Base-by-base conservation (phyloP, 2,329 filamentous ascomycete genomes). In the Metarhizium robertsii region DNA sequence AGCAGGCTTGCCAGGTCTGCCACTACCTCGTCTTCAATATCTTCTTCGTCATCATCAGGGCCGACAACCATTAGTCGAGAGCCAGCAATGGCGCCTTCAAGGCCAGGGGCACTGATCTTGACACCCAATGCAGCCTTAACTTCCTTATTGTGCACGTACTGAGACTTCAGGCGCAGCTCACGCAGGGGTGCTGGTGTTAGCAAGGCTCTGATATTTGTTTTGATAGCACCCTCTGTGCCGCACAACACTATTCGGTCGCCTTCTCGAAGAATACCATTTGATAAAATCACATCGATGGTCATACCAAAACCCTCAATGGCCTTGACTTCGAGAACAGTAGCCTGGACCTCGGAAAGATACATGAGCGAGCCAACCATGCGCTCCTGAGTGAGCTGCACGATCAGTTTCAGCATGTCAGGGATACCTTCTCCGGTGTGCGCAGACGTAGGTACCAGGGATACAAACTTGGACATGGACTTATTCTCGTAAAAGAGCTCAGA, bases 371-470 rank as follows among this genome's bases (percentile, higher is more conserved):
- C 90, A 49, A 94, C 92, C 90, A 99, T 97, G 65, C 94, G 88
- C 76, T 97, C 92, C 74, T 99, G 95, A 1, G 92, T 96, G 57
- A 99, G 81, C 65, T 88, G 85, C 52, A 95, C 77, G 62, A 99
- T 88, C 58, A 99, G 85, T 81, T 96, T 99, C 66, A 99, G 78
- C 91, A 99, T 92, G 72, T 99, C 94, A 29, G 94, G 94, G 62
- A 99, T 92, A 84, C 94, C 94, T 76, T 99, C 94, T 65, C 94
- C 95, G n/a, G 94, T 97, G 73, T 96, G 90, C 16, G 95, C 95
- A 3, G 94, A 97, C 4, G 95, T 99, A 45, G 94, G 94, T 53
- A 96, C 90, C 57, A 99, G 80, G n/a, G 94, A 99, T 57, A 99
- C 94, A 66, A 86, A 88, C 69, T 86, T 88, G 59, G 92, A 85